Evolutionary conservation across 2,329 filamentous ascomycete genomes (phyloP), one percentile per base, ranked within the genome.

Genomic region (Pseudogymnoascus sp.): DNA sequence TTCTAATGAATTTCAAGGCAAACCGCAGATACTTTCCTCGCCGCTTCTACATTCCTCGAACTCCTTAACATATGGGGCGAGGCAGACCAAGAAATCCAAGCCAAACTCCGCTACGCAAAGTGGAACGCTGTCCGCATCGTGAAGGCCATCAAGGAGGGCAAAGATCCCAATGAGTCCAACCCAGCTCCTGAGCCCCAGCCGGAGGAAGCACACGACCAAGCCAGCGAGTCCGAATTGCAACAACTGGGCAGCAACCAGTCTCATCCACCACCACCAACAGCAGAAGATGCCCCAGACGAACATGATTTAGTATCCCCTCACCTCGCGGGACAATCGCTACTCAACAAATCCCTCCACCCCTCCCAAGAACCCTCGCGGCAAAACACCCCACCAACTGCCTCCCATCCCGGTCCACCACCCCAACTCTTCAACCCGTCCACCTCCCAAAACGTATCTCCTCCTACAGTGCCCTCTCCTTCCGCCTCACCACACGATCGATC

Each of bases 31-130:
- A 97, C 93, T 0, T 96, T 97, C 69, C 89, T 93, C 72, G 95
- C 96, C 1, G 91, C 95, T 0, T 88, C 91, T 0, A 96, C 92
- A 0, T 97, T 99, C 75, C 87, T 97, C 71, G 91, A 97, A 69
- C 81, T 97, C 4, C 83, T 91, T 63, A 87, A 87, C 67, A 89
- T 96, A 71, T 99, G 93, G 92, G 88, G 86, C 5, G 77, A 84
- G 0, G 78, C 87, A 10, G 90, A 96, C 35, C 77, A 83, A 0
- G 92, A 97, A 71, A 85, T 87, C 19, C 81, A 86, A 40, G 85
- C 91, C 63, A 97, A 96, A 80, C 91, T 93, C 76, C 97, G 96
- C 75, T 99, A 91, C 74, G 92, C 93, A 44, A 99, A 97, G 76
- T 99, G 91, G 83, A 96, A 97, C 74, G 93, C 93, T 1, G 79